phyloP scores from a whole-genome alignment of 176 grass and related monocot species.

The Carex parvula region DNA sequence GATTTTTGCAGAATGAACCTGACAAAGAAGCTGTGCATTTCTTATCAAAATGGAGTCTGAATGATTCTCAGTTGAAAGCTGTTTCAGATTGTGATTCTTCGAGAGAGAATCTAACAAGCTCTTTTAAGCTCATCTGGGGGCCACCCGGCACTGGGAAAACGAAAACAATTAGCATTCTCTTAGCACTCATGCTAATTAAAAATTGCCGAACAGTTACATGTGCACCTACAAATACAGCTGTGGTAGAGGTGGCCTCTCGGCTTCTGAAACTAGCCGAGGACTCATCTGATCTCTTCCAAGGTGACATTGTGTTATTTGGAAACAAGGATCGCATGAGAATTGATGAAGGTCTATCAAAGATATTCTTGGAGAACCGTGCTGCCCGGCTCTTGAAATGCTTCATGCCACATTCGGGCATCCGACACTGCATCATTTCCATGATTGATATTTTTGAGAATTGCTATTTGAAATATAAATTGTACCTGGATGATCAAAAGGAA shows the following conservation, averaged over 20 bases:
- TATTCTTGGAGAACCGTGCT: conserved; percentile 48
- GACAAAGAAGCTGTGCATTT: neutral
- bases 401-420: conserved; percentile 37
- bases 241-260: conserved; percentile 46
- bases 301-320: conserved; percentile 59
- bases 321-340: conserved; percentile 50
- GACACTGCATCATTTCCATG: conserved; percentile 34
- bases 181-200: conserved; percentile 43
- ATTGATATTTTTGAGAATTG: conserved; percentile 38
- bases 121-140: conserved; percentile 58
- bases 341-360: neutral
- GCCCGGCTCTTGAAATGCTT: conserved; percentile 31
- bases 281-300: neutral
- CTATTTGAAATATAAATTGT: conserved; percentile 26
- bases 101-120: neutral
- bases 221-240: conserved; percentile 75
- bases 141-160: conserved; percentile 82
- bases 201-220: conserved; percentile 53
- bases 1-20: neutral
- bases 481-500: neutral
- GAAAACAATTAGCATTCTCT: conserved; percentile 53
- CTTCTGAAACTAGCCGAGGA: conserved; percentile 29
- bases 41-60: conserved; percentile 27
- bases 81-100: conserved; percentile 43
- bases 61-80: conserved; percentile 41